Evolutionary conservation across 192 early-diverging fungal genomes (phyloP).

Genomic region (Umbelopsis sp.): DNA sequence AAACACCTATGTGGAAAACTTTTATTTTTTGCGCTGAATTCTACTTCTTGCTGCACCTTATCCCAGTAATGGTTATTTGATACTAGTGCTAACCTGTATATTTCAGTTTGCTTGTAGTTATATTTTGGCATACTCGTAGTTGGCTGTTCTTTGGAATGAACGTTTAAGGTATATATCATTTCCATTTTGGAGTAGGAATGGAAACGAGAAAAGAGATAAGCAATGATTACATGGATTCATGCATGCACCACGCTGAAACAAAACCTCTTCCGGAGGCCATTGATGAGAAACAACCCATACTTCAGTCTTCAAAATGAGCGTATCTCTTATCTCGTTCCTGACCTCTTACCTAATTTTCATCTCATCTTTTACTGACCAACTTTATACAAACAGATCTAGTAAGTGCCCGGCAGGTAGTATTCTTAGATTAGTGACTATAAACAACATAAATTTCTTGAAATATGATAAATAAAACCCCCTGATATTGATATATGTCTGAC

Average conservation of each 20-base stretch:
- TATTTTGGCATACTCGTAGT: neutral
- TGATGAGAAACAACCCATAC: slow-evolving; percentile 24
- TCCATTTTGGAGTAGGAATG: neutral
- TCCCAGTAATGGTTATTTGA: neutral
- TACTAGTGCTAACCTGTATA: neutral
- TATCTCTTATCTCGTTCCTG: neutral
- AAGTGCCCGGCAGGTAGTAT: no score
- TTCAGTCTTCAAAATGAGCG: slow-evolving; percentile 24
- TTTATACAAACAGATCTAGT: no score
- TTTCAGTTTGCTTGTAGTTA: neutral
- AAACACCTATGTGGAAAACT: slow-evolving; percentile 20
- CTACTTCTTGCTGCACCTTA: neutral
- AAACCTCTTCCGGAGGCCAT: slow-evolving; percentile 21
- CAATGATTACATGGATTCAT: slow-evolving; percentile 24
- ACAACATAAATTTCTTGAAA: no score
- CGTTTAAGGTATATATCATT: neutral
- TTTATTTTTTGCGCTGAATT: slow-evolving; percentile 16
- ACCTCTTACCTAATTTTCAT: neutral
- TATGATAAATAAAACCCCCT: no score
- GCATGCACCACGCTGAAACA: slow-evolving; percentile 23
- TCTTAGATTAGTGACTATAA: no score
- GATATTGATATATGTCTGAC: no score
- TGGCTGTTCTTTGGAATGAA: neutral
- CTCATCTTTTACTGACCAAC: neutral
- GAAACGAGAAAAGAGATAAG: neutral